Conservation (phyloP, 331 rosid species). For the Spiraea crenata region DNA sequence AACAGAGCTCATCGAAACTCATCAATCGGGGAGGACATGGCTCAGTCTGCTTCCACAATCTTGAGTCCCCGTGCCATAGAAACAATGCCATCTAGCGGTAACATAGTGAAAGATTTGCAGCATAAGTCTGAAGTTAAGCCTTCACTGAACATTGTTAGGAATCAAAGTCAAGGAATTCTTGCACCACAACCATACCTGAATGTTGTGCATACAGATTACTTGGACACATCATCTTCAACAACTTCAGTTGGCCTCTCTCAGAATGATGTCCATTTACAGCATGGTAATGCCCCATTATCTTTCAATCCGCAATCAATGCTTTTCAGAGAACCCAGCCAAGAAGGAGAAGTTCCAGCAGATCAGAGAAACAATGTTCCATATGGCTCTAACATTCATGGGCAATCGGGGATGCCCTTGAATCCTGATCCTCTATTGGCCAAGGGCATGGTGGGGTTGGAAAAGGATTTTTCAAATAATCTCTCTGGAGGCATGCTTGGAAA, state of each 20-base stretch:
- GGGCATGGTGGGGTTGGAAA: constrained; percentile 50
- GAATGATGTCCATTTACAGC: constrained; percentile 66
- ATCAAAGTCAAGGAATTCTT: constrained; percentile 63
- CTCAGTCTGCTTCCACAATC: constrained; percentile 68
- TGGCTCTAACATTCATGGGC: constrained; percentile 55
- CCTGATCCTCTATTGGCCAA: constrained; percentile 64
- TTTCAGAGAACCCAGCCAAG: constrained; percentile 65
- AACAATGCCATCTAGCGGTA: constrained; percentile 53
- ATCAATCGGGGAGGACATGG: constrained; percentile 61
- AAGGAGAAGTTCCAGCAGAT: constrained; percentile 68
- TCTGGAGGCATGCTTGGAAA: constrained; percentile 58
- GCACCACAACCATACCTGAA: constrained; percentile 49
- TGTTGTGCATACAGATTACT: constrained; percentile 64
- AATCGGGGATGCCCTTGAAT: constrained; percentile 50
- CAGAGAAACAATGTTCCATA: constrained; percentile 54
- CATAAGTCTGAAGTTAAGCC: constrained; percentile 72
- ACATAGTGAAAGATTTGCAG: constrained; percentile 56
- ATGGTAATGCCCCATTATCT: constrained; percentile 53
- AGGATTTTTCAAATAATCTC: constrained; percentile 57
- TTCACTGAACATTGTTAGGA: constrained; percentile 59
- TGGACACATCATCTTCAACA: constrained; percentile 96
- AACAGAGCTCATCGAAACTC: constrained; percentile 47
- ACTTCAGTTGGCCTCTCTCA: constrained; percentile 86
- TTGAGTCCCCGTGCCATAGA: constrained; percentile 55
- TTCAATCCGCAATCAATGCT: constrained; percentile 66